Base-by-base conservation (phyloP, 2,329 filamentous ascomycete species). In the Aaosphaeria arxii region DNA sequence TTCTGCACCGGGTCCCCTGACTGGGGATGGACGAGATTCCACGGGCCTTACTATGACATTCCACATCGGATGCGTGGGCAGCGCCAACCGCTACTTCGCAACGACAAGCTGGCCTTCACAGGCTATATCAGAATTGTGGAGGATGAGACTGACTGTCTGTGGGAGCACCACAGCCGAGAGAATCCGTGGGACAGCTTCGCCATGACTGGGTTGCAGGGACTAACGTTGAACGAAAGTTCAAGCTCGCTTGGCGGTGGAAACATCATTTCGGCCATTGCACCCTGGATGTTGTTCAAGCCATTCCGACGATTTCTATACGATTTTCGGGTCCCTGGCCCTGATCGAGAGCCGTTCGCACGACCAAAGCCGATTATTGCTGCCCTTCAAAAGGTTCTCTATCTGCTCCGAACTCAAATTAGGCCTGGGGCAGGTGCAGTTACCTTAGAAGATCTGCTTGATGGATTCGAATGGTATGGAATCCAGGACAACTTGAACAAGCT, bases 1-100 rank as follows among this genome's bases (percentile, higher is more conserved):
- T 86, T 83, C 65, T 79, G 78, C 55, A 74, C 75, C 31, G 72
- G 77, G 44, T 81, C 79, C 39, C 66, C 81, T 9, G 83, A 86
- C 55, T 84, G 81, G 77, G 83, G 83, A 2, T 85, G 82, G 81
- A 81, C 80, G 32, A 77, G 82, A 49, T 85, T 84, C 61, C 77
- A 80, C 55, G 77, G 77, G 5, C 79, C 80, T 4, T 80, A 79
- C 67, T 78, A 80, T 50, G 74, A 83, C 40, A 81, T 85, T 43
- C 76, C 81, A 44, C 65, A 72, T 32, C 79, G 83, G n/a, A 74
- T 77, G 49, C 78, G 77, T 46, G 75, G 76, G 31, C 79, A 84
- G 58, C 77, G 81, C 32, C 77, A 82, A 58, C 77, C 83, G 7
- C 70, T 86, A 6, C 71, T 86, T 17, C 79, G 77, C 32, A 73